Evolutionary conservation across 495 filamentous ascomycete genomes (phyloP).

Genomic region (Acidomyces sp.): DNA sequence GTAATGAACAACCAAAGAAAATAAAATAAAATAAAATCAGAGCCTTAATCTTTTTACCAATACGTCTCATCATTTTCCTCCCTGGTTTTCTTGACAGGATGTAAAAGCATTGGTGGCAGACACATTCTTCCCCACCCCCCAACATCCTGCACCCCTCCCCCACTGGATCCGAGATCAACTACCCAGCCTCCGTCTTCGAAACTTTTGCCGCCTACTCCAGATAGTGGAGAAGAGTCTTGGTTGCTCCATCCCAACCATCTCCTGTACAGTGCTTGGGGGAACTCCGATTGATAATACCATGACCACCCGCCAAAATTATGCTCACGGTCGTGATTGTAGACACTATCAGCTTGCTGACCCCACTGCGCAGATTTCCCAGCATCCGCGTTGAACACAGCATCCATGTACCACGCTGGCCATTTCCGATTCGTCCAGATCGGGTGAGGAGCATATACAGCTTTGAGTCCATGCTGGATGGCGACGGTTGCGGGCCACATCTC

Average conservation of each 20-base stretch:
- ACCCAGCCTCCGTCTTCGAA: slow-evolving; percentile 13
- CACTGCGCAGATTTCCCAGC: slow-evolving; percentile 19
- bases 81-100: slow-evolving; percentile 28
- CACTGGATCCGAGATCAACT: slow-evolving; percentile 13
- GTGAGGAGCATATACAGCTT: slow-evolving; percentile 54
- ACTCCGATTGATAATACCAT: slow-evolving; percentile 44
- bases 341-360: slow-evolving; percentile 22
- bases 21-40: too few relatives aligned
- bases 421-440: slow-evolving; percentile 54
- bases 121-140: slow-evolving; percentile 78
- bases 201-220: slow-evolving; percentile 12
- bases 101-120: slow-evolving; percentile 60
- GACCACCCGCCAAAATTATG: slow-evolving; percentile 42
- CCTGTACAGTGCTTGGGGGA: slow-evolving; percentile 45
- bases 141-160: slow-evolving; percentile 10
- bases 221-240: slow-evolving; percentile 4
- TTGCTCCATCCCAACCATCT: slow-evolving; percentile 43
- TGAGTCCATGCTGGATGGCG: slow-evolving; percentile 57
- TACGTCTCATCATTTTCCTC: slow-evolving; percentile 8
- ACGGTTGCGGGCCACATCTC: slow-evolving; percentile 59
- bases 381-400: slow-evolving; percentile 48
- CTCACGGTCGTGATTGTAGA: slow-evolving; percentile 34
- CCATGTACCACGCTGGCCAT: slow-evolving; percentile 43
- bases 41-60: too few relatives aligned
- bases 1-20: too few relatives aligned